Base-by-base conservation (phyloP, 1,139 yeast genomes). In the Suhomyces terraborum region DNA sequence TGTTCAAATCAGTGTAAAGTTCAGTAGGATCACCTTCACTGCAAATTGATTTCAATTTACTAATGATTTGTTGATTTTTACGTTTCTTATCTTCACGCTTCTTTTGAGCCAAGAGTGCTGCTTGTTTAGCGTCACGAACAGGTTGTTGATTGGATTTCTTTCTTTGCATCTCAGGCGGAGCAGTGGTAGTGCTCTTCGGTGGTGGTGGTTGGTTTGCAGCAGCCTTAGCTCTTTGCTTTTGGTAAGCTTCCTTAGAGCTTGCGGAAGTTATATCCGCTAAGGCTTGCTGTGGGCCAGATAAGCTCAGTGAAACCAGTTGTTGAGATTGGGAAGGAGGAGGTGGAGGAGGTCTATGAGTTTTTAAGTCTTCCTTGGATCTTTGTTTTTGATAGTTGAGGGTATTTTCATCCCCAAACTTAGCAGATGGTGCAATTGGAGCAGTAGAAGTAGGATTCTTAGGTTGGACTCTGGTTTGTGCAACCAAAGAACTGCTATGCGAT, bases 1-100 rank as follows among this genome's bases (percentile, higher is more conserved):
- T 91, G 14, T 76, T 71, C 46, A 91, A 69, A 56, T 82, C 83
- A 35, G 74, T 70, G 62, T 88, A 94, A 37, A 78, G 62, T 41
- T 71, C 71, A 25, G 82, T 80, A n/a, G 99, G 98, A 62, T 94
- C 95, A 3, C 93, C 95, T 29, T 80, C 82, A 2, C 88, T 77
- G 57, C 98, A 93, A 36, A 93, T 91, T 31, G 82, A 79, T 43
- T 79, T 75, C 40, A 93, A 70, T 54, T 82, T 85, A 41, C 79
- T 76, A 46, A 88, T 75, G 19, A 88, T 80, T 53, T 84, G 88
- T 48, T 75, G 82, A 56, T 82, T 87, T 55, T 77, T 75, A 46
- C 79, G 74, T 50, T 78, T 79, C 64, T 86, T 79, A 53, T 86
- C 85, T 61, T 84, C 94, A 44, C 95, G 76, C 61, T 86, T 81